Base-by-base conservation (phyloP, 2,329 filamentous ascomycete species). In the Hypoxylon sp. region DNA sequence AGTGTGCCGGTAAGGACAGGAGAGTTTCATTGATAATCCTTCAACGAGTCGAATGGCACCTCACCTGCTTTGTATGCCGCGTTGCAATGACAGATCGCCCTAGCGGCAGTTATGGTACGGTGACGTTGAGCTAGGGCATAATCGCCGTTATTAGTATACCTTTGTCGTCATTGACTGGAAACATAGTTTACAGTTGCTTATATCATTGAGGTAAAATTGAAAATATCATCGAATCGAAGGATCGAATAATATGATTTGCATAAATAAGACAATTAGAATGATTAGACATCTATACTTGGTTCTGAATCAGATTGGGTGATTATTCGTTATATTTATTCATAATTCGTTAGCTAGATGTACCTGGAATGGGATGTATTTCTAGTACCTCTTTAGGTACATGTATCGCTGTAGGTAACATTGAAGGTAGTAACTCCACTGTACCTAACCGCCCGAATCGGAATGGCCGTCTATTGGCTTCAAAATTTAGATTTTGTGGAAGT, bases 391-490 rank as follows among this genome's bases (percentile, higher is more conserved):
- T 23, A 23, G 23, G 23, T 5, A 23, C 23, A 30, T 6, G 28
- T 34, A 48, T 55, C 36, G 43, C 45, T n/a, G 58, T 48, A 55
- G 25, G 25, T 28, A 5, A 23, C 23, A 30, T 30, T 30, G 6
- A 34, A 32, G 25, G 36, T 50, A 43, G 28, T 17, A 46, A 45
- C 53, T 51, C 46, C 53, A 58, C 60, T n/a, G 14, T 49, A 50
- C 63, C 60, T 60, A 64, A 56, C 46, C 68, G 58, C 65, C 68
- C 64, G 51, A 68, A 58, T 63, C 68, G 65, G 68, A 70, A 63
- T 32, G 50, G 49, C 36, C 55, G 58, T 68, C 46, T 19, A 63
- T 65, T 68, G 67, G 67, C 45, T 60, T 49, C 36, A 5, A 53
- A 52, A 46, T 52, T 56, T 28, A 48, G 49, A 55, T 64, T 58